Percentiles rank a stretch among this genome's conserved stretches.
Conservation (phyloP, 352 stramenopile genomes). For the Phytophthora podocarpi region DNA sequence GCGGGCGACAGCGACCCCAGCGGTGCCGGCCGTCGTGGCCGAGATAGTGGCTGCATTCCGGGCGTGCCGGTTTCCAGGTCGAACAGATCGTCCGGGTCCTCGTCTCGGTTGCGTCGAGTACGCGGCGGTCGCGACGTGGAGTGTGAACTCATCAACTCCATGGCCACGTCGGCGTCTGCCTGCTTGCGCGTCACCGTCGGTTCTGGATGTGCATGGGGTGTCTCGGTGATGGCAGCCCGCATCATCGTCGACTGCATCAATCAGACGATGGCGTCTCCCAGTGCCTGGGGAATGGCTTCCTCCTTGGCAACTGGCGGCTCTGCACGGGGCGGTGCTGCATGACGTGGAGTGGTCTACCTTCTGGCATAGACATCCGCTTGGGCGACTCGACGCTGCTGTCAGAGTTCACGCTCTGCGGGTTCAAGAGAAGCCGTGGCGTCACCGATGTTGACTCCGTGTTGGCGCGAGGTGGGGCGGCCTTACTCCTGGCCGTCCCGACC, state of each 20-base stretch:
- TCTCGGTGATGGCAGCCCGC: no score
- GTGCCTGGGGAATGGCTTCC: no score
- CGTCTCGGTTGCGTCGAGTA: neutral
- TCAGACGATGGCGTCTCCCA: no score
- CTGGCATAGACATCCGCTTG: neutral
- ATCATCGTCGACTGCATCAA: no score
- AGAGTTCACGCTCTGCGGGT: neutral
- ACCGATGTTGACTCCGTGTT: no score
- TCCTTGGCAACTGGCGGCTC: no score
- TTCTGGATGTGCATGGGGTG: no score
- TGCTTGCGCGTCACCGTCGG: no score
- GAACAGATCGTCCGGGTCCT: slow-evolving; percentile 9
- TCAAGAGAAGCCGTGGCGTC: no score
- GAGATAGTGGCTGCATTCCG: neutral
- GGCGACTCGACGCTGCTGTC: slow-evolving; percentile 7
- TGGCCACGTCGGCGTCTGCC: slow-evolving; percentile 4
- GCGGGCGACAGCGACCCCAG: neutral
- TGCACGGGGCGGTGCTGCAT: neutral
- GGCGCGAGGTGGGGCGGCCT: neutral
- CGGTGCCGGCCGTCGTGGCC: neutral
- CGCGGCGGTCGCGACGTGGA: no score
- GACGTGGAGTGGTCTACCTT: neutral
- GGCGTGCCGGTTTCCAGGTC: no score
- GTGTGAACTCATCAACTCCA: slow-evolving; percentile 15
- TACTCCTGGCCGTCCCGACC: neutral